phyloP scores from a whole-genome alignment of 441 rosid species.

The Biscutella laevigata region DNA sequence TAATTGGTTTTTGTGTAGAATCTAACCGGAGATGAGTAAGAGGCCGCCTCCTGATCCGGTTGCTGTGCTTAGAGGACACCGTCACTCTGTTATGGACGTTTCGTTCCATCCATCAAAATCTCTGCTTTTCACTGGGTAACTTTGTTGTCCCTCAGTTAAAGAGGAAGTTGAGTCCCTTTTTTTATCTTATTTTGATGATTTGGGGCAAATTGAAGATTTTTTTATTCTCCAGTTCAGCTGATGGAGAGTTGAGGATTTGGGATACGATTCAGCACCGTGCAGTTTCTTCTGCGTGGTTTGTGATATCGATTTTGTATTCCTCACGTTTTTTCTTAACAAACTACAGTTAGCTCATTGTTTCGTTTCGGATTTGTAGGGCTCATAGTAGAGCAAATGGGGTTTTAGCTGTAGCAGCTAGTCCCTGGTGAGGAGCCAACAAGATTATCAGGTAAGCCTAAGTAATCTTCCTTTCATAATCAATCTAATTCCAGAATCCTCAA shows the following conservation, averaged over 20 bases:
- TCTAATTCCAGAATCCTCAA: not conserved
- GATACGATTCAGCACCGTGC: conserved; percentile 65
- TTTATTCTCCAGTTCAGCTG: conserved; percentile 56
- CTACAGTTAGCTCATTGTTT: no score
- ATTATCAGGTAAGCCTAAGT: conserved; percentile 46
- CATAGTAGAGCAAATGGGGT: conserved; percentile 84
- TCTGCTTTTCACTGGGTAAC: conserved; percentile 67
- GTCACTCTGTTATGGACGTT: conserved; percentile 73
- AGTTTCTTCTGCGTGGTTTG: conserved; percentile 59
- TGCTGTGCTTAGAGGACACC: conserved; percentile 85
- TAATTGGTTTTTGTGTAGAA: not conserved
- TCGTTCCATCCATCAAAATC: conserved; percentile 66
- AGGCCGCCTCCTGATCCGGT: conserved; percentile 78
- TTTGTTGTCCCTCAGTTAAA: not conserved
- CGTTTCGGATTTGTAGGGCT: conserved; percentile 42
- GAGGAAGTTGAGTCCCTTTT: not conserved
- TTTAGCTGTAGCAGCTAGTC: conserved; percentile 52
- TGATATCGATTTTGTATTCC: not conserved
- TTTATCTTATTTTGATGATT: not conserved
- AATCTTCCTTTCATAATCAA: not conserved
- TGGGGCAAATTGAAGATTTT: conserved; percentile 5
- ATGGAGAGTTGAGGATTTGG: conserved; percentile 89
- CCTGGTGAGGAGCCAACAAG: conserved; percentile 48
- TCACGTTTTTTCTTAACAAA: no score
- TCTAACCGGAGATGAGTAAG: conserved; percentile 37